Conservation (phyloP, 345 rosid genomes). For the Adansonia digitata region DNA sequence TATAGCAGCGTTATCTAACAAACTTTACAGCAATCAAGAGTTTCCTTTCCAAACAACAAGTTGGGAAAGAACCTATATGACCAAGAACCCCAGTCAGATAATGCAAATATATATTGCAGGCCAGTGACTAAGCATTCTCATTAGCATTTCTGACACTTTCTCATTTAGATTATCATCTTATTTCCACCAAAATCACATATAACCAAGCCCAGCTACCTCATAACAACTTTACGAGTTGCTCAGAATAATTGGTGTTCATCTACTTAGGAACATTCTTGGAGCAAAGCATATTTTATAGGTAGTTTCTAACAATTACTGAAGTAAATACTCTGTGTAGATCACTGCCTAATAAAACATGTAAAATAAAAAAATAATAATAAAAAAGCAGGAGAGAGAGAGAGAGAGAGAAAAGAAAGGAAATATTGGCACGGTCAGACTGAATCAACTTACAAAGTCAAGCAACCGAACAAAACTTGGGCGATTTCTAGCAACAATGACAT, state of each 20-base stretch:
- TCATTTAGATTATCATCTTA: neutral
- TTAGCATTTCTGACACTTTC: neutral
- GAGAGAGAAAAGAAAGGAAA: neutral
- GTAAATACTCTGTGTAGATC: neutral
- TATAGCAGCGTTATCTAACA: neutral
- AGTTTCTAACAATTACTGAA: neutral
- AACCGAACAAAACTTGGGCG: constrained; percentile 41
- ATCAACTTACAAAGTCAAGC: constrained; percentile 65
- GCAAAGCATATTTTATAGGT: constrained; percentile 1
- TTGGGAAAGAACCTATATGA: neutral
- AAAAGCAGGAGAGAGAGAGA: neutral
- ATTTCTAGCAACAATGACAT: constrained; percentile 36
- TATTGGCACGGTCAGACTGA: neutral
- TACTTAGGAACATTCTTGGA: neutral
- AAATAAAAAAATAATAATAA: neutral
- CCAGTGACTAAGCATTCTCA: neutral
- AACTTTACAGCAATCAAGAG: neutral
- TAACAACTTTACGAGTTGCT: neutral
- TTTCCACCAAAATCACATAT: neutral
- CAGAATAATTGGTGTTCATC: neutral
- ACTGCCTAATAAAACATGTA: neutral
- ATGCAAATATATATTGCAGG: neutral
- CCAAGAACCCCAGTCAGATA: neutral
- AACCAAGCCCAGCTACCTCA: neutral
- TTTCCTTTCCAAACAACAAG: neutral